Conservation (phyloP, 225 moss, liverwort and hornwort species). For the Physcomitrium patens region DNA sequence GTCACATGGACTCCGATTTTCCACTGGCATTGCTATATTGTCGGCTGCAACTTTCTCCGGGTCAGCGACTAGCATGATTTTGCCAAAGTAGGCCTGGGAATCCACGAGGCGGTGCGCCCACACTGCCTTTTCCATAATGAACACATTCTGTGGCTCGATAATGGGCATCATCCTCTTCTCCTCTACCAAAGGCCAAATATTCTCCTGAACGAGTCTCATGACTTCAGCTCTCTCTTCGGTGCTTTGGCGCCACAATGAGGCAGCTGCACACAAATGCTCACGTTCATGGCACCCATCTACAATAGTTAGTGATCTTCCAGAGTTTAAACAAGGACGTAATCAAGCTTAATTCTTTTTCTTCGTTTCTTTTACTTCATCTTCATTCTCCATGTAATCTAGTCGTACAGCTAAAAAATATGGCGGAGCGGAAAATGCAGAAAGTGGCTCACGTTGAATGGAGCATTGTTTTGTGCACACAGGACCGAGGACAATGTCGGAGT, state of each 20-base stretch:
- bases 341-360: no score
- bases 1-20: slow-evolving; percentile 16
- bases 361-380: no score
- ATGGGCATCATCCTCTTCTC: slow-evolving; percentile 60
- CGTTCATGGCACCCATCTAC: neutral
- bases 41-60: slow-evolving; percentile 34
- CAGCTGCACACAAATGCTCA: slow-evolving; percentile 37
- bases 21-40: slow-evolving; percentile 18
- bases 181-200: slow-evolving; percentile 80
- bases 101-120: slow-evolving; percentile 74
- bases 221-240: slow-evolving; percentile 57
- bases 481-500: slow-evolving; percentile 57
- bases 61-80: slow-evolving; percentile 56
- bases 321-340: neutral
- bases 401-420: neutral
- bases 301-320: neutral
- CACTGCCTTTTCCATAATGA: slow-evolving; percentile 65
- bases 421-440: neutral
- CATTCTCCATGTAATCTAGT: neutral
- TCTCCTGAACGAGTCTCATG: slow-evolving; percentile 57
- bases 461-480: slow-evolving; percentile 60
- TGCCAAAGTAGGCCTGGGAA: slow-evolving; percentile 68
- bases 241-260: slow-evolving; percentile 52
- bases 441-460: slow-evolving; percentile 52
- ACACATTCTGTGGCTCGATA: slow-evolving; percentile 33